These are phyloP conservation scores for Talaromyces liani DNA, from an alignment of 495 filamentous ascomycete species.

Conservation along the genomic window DNA sequence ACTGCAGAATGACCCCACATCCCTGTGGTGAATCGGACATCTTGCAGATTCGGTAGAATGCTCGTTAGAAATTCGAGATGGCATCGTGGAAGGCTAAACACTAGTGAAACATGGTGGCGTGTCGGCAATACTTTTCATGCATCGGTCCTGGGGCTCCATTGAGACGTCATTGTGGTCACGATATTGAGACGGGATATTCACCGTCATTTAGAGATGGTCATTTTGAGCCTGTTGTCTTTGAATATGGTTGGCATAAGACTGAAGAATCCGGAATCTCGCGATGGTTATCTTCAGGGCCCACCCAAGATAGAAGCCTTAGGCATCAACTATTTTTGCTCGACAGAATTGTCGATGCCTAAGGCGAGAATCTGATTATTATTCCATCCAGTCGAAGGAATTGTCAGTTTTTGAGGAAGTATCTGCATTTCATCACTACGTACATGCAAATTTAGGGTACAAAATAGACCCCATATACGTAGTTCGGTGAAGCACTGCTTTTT, in stretches of 20 bases:
- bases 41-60: neutral
- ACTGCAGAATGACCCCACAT: neutral
- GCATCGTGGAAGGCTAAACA: conserved; percentile 1
- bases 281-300: neutral
- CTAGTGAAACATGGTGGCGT: conserved; percentile 5
- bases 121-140: neutral
- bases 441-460: no score
- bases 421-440: no score
- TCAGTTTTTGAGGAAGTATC: no score
- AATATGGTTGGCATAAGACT: neutral
- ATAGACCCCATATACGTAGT: no score
- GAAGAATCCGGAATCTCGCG: neutral
- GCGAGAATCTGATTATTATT: no score
- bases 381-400: no score
- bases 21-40: neutral
- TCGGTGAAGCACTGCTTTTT: no score
- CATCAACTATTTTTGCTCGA: neutral
- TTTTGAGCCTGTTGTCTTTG: neutral
- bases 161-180: neutral
- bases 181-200: neutral
- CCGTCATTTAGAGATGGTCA: neutral
- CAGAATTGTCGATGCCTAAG: no score
- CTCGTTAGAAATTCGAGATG: neutral
- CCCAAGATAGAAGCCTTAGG: neutral
- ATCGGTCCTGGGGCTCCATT: neutral